A percentile compares a stretch with the other conserved stretches of the same genome.
Evolutionary conservation across 495 filamentous ascomycete genomes (phyloP).

Genomic region (Aspergillus nanangensis): DNA sequence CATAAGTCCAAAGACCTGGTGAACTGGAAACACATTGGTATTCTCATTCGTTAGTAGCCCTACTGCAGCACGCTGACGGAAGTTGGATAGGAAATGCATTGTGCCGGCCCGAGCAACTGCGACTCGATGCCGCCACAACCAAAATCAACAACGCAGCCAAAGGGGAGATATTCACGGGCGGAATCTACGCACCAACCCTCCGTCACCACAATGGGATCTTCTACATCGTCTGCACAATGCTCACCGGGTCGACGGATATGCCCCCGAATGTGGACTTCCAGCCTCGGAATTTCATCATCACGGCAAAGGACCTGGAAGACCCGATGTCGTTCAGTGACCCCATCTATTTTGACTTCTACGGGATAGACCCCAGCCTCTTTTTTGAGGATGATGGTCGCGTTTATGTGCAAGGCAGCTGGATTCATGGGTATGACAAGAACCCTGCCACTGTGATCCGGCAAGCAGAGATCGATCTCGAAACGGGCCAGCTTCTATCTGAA

Average conservation of each 20-base stretch:
- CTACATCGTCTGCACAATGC: slow-evolving; percentile 37
- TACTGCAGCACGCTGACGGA: no score
- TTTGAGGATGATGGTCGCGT: slow-evolving; percentile 19
- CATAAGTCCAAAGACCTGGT: slow-evolving; percentile 2
- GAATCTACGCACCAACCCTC: slow-evolving; percentile 22
- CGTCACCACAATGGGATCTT: slow-evolving; percentile 26
- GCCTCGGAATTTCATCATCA: slow-evolving; percentile 1
- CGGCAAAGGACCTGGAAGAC: not conserved
- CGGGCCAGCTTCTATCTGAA: not conserved
- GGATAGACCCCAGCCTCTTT: slow-evolving; percentile 20
- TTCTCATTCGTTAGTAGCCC: not conserved
- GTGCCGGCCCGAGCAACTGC: not conserved
- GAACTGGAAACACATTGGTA: slow-evolving; percentile 6
- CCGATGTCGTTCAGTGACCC: slow-evolving; percentile 14
- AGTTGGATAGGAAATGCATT: slow-evolving; percentile 1
- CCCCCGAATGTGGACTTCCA: slow-evolving; percentile 1
- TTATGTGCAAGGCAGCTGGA: slow-evolving; percentile 17
- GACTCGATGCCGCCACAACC: not conserved
- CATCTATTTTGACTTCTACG: slow-evolving; percentile 24
- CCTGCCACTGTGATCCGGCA: not conserved
- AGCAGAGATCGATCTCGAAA: not conserved
- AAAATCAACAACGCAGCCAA: slow-evolving; percentile 2
- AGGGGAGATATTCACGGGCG: slow-evolving; percentile 6
- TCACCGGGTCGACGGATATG: slow-evolving; percentile 4
- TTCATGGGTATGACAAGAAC: not conserved